phyloP scores from a whole-genome alignment of 257 asterid genomes.

The Solanum clarkiae region DNA sequence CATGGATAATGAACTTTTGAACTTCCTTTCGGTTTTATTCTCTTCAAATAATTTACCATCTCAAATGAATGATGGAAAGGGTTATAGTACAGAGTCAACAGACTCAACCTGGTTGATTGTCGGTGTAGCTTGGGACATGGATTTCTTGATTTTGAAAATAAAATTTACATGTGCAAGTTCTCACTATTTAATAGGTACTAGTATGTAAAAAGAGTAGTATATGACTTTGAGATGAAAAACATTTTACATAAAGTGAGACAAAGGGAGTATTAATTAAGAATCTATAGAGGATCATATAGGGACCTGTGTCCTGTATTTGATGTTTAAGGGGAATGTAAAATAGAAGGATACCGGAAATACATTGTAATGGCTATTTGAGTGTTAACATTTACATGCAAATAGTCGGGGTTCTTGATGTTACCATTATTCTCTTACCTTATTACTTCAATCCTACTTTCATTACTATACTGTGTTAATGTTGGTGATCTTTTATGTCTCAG shows the following conservation, averaged over 20 bases:
- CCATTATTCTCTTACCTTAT: neutral
- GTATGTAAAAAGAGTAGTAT: neutral
- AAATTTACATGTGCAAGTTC: neutral
- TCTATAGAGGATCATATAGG: neutral
- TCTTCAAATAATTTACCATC: neutral
- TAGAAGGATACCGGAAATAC: neutral
- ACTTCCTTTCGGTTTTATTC: neutral
- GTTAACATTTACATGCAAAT: neutral
- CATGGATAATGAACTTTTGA: neutral
- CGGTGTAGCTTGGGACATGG: neutral
- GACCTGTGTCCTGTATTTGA: neutral
- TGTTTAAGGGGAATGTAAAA: neutral
- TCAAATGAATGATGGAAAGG: neutral
- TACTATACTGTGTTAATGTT: neutral
- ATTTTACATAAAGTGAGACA: neutral
- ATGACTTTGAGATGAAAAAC: neutral
- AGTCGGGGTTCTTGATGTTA: neutral
- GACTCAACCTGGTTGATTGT: neutral
- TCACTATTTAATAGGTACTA: neutral
- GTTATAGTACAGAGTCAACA: neutral
- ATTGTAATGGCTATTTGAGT: neutral
- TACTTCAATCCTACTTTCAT: neutral
- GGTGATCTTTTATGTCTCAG: conserved; percentile 24
- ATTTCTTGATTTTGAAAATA: neutral
- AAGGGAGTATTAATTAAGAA: neutral